Evolutionary conservation across 148 eudicot genomes (phyloP), one percentile per base, ranked within the genome.

Genomic region (Rhododendron henanense): DNA sequence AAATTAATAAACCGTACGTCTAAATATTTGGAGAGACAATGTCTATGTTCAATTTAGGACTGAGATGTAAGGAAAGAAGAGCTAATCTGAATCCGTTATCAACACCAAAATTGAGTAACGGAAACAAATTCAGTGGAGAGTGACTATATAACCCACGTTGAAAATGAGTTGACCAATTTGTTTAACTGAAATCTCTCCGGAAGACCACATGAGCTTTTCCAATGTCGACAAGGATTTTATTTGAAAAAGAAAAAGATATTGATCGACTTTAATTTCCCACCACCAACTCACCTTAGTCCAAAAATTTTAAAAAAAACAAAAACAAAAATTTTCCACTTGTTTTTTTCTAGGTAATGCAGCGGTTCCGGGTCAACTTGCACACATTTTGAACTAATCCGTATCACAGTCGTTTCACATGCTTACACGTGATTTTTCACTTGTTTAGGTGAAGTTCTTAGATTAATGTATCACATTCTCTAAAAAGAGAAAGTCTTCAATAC

Each of bases 181-280:
- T n/a, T n/a, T n/a, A 65, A 65, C 31, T 65, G 73, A 65, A 65
- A 65, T 65, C 73, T 25, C 5, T 65, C 73, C 5, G 3, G 5
- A 10, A 25, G 1, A 10, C 31, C 10, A 10, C 33, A 65, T 25
- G 73, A 6, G 25, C 25, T 44, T 85, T 80, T 21, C 79, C 44
- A 65, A 80, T 19, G 31, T 85, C 69, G 67, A 85, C 79, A 85
- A 59, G 78, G 87, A 80, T 80, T 74, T 65, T 13, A 45, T 35
- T 67, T 37, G 23, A 65, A 75, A 78, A n/a, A 76, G 5, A 79
- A 76, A 41, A 41, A 41, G 45, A 41, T 6, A 41, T 41, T 41
- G 45, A 13, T 28, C 50, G 61, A 85, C 87, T 77, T 85, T 35
- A 35, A 35, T 35, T 45, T 59, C 1, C 50, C 25, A 41, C 48